phyloP scores from a whole-genome alignment of 1,284 basidiomycete genomes.

The Melampsora americana region DNA sequence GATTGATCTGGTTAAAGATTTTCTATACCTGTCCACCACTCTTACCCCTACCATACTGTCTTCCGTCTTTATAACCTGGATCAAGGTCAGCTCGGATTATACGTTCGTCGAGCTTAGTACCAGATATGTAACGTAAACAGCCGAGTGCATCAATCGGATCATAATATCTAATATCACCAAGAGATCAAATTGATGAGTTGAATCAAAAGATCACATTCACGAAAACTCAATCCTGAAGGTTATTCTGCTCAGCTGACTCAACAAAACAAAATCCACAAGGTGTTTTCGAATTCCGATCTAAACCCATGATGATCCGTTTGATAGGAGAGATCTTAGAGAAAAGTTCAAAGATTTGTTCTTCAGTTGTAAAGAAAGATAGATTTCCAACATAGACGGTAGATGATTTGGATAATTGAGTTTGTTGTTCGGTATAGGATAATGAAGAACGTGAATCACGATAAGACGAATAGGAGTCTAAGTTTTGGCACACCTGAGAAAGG shows the following conservation, averaged over 20 bases:
- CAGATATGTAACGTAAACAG: conserved; percentile 87
- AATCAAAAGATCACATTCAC: neutral
- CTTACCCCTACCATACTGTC: conserved; percentile 95
- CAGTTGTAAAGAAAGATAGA: conserved; percentile 81
- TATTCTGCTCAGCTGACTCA: conserved; percentile 59
- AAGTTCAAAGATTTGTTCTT: conserved; percentile 98
- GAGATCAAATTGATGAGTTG: neutral
- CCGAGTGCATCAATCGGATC: conserved; percentile 90
- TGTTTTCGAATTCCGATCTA: conserved; percentile 94
- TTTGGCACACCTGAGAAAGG: conserved; percentile 16
- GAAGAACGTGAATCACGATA: conserved; percentile 55
- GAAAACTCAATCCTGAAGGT: neutral
- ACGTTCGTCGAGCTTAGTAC: conserved; percentile 98
- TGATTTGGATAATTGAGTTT: conserved; percentile 58
- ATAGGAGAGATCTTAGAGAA: conserved; percentile 90
- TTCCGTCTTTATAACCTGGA: conserved; percentile 92
- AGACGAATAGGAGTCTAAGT: conserved; percentile 49
- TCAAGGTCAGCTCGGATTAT: conserved; percentile 98
- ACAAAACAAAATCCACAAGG: conserved; percentile 99
- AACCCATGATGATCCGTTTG: conserved; percentile 98
- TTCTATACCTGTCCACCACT: conserved; percentile 80
- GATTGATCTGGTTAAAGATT: neutral
- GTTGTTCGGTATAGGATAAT: conserved; percentile 54
- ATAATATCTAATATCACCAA: conserved; percentile 65
- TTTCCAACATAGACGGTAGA: conserved; percentile 79